These are phyloP conservation scores for Sedum album DNA, from an alignment of 164 flowering plant species.

Conservation along the genomic window DNA sequence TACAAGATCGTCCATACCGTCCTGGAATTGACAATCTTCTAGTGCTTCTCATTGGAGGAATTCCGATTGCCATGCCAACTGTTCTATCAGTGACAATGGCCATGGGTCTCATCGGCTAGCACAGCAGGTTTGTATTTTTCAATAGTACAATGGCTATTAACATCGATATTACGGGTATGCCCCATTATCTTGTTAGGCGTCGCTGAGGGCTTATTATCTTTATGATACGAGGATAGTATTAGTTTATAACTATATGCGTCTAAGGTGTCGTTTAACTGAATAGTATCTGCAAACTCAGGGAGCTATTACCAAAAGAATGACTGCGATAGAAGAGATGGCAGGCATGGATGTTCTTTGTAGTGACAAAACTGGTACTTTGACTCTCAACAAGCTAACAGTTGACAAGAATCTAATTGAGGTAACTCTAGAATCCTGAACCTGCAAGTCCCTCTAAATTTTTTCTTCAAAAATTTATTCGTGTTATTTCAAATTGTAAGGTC, in stretches of 20 bases:
- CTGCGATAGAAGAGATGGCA: conserved; percentile 6
- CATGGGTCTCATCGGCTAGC: conserved; percentile 4
- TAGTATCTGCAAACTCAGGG: background rate
- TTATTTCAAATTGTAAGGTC: background rate
- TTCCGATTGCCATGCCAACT: conserved; percentile 4
- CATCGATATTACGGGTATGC: too few relatives aligned
- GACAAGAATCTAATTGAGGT: conserved; percentile 6
- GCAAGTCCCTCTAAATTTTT: background rate
- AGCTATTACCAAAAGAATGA: conserved; percentile 9
- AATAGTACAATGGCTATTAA: too few relatives aligned
- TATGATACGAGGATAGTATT: background rate
- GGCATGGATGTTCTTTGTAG: conserved; percentile 9
- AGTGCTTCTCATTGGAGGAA: conserved; percentile 8
- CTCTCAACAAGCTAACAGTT: background rate
- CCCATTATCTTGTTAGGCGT: too few relatives aligned
- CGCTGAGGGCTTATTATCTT: too few relatives aligned
- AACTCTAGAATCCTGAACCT: background rate
- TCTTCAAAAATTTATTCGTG: background rate
- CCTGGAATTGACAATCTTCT: conserved; percentile 8
- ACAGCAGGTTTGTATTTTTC: conserved; percentile 1
- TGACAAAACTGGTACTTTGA: conserved; percentile 3
- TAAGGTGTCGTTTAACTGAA: background rate
- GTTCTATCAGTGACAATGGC: conserved; percentile 9
- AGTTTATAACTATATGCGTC: background rate
- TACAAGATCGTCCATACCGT: conserved; percentile 4